These are phyloP conservation scores for Daldinia vernicosa DNA, from an alignment of 495 filamentous ascomycete genomes.

Conservation along the genomic window DNA sequence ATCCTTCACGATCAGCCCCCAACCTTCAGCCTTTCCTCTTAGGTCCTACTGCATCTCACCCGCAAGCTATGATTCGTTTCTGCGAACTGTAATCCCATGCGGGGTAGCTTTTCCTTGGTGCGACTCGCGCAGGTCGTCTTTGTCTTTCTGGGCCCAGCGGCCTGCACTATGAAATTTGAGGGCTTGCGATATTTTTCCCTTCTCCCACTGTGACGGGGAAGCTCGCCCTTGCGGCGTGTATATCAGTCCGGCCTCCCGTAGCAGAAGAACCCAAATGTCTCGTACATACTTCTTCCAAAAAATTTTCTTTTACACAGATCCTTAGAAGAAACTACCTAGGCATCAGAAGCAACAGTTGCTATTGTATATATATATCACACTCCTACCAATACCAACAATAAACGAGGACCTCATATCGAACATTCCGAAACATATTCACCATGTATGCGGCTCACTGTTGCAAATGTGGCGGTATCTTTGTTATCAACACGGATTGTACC, in stretches of 20 bases:
- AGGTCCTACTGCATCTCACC: constrained; percentile 33
- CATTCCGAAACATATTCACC: constrained; percentile 19
- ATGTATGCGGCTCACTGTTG: constrained; percentile 58
- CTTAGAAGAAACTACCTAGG: background rate
- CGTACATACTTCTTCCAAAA: background rate
- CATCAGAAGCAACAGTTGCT: background rate
- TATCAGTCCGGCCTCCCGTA: constrained; percentile 30
- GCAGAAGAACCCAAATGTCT: background rate
- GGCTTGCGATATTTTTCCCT: constrained; percentile 24
- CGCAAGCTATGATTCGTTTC: constrained; percentile 38
- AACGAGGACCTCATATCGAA: constrained; percentile 22
- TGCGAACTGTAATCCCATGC: constrained; percentile 26
- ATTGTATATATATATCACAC: background rate
- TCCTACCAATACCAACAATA: constrained; percentile 1
- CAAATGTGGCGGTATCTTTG: constrained; percentile 58
- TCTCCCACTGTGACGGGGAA: constrained; percentile 21
- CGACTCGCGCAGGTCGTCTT: constrained; percentile 20
- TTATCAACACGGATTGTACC: constrained; percentile 57
- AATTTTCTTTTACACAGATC: constrained; percentile 3
- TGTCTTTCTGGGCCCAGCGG: constrained; percentile 19
- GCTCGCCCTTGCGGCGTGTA: constrained; percentile 34
- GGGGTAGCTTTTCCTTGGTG: constrained; percentile 38
- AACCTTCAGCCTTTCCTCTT: constrained; percentile 40
- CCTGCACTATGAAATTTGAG: constrained; percentile 6
- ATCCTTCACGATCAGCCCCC: constrained; percentile 42